Conservation (phyloP, 2,329 filamentous ascomycete genomes). For the Sordariomycetes sp. region DNA sequence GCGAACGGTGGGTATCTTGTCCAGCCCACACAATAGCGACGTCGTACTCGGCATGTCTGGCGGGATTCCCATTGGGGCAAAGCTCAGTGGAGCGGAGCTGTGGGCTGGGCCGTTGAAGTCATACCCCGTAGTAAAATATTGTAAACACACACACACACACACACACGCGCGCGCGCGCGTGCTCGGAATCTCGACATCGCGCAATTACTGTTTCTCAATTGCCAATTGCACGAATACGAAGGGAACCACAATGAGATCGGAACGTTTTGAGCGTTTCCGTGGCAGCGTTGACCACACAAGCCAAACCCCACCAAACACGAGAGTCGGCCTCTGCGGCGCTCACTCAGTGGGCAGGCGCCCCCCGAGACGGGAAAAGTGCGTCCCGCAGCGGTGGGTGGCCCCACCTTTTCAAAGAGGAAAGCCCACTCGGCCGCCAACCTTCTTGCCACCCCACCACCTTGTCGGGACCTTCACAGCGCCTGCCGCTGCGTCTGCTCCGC, state of each 20-base stretch:
- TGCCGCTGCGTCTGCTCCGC: not conserved
- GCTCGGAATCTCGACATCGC: too few relatives aligned
- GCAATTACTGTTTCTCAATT: too few relatives aligned
- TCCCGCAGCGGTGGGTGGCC: not conserved
- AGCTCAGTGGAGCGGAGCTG: not conserved
- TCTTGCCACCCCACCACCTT: constrained; percentile 1
- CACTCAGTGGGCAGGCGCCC: not conserved
- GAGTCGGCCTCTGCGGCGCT: not conserved
- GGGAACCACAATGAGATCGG: too few relatives aligned
- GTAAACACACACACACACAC: too few relatives aligned
- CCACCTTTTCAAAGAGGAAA: not conserved
- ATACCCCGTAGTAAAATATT: not conserved
- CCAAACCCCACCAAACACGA: too few relatives aligned
- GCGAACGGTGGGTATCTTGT: too few relatives aligned
- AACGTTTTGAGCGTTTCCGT: too few relatives aligned
- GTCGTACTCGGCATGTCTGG: too few relatives aligned
- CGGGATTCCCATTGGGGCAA: not conserved
- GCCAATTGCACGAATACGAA: too few relatives aligned
- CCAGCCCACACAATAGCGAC: too few relatives aligned
- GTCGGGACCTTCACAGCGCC: not conserved
- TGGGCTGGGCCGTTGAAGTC: not conserved
- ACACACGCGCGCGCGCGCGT: too few relatives aligned
- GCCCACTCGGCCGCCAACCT: not conserved
- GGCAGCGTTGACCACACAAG: too few relatives aligned
- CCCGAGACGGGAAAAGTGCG: not conserved